Evolutionary conservation across 2,329 filamentous ascomycete genomes (phyloP), one percentile per base, ranked within the genome.

Genomic region (Fonsecaea monophora): DNA sequence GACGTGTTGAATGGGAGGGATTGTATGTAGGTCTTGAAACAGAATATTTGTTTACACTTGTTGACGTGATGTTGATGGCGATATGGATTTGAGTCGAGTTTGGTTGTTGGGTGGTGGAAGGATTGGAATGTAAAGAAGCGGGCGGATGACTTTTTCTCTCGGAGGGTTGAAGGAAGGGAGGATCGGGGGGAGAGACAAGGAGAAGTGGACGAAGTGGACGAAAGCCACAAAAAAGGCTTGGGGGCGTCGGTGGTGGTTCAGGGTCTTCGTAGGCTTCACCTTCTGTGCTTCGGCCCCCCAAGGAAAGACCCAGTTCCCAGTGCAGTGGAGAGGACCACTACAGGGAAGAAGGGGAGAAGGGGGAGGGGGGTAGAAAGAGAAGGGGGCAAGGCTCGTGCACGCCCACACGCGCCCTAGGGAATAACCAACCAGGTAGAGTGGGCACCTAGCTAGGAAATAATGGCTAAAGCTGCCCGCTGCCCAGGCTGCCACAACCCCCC

Each of bases 111-210:
- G 40, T 42, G 45, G 58, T 50, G 45, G 25, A 45, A 54, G 61
- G 61, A 62, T 62, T 69, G 67, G 67, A 69, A 69, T 67, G 64
- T 69, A 25, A 64, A 48, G 65, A 67, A 30, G 40, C 32, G 58
- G 58, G 48, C 57, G 53, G 58, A 32, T 50, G 50, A 37, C 37
- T 35, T 37, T 53, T 48, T 59, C 3, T 42, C 15, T 42, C 15
- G 40, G 40, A 40, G 37, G 37, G 37, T 40, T 40, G 37, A 18
- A 37, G 30, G 60, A 18, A n/a, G 60, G 18, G 32, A 56, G 48
- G 25, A 25, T 25, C 25, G 32, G 42, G 21, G 25, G 13, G 55
- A 40, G n/a, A 15, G n/a, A 50, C 37, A 30, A 54, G 48, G 48
- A 42, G 25, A 25, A 25, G 25, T 25, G 25, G 25, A 25, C 25